Conservation (phyloP, 768 basidiomycete genomes). For the Hirschioporus abietinus region DNA sequence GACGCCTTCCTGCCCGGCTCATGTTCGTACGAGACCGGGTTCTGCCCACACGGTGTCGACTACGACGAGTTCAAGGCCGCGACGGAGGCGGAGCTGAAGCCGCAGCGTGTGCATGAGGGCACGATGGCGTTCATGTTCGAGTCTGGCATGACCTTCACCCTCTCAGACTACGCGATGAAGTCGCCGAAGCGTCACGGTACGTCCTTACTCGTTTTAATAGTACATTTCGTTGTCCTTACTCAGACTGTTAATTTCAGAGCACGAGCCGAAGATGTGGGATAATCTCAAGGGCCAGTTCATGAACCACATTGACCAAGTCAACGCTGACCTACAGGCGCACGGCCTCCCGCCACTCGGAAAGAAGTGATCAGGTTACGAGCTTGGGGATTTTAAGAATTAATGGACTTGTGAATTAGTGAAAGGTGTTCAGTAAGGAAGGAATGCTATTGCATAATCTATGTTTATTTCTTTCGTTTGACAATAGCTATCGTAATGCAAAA, state of each 20-base stretch:
- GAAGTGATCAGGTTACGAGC: background rate
- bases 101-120: constrained; percentile 47
- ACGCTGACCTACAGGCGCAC: constrained; percentile 39
- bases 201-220: constrained; percentile 11
- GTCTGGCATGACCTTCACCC: constrained; percentile 54
- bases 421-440: background rate
- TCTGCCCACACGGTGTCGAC: constrained; percentile 61
- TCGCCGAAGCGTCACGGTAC: constrained; percentile 52
- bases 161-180: constrained; percentile 62
- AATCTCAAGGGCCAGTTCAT: constrained; percentile 52
- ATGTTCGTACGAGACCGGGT: constrained; percentile 58
- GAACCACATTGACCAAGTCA: constrained; percentile 51
- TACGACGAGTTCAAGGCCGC: constrained; percentile 59
- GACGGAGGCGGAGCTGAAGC: constrained; percentile 43
- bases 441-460: background rate
- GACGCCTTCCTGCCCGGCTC: constrained; percentile 60
- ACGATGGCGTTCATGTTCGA: constrained; percentile 50
- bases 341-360: constrained; percentile 28
- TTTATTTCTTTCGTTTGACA: background rate
- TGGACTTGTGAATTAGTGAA: background rate
- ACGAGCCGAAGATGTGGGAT: constrained; percentile 67
- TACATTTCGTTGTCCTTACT: background rate
- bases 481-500: background rate
- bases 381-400: background rate
- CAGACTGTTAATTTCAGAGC: constrained; percentile 30